Evolutionary conservation across 2,329 filamentous ascomycete genomes (phyloP).

Genomic region (Trichoderma sp.): DNA sequence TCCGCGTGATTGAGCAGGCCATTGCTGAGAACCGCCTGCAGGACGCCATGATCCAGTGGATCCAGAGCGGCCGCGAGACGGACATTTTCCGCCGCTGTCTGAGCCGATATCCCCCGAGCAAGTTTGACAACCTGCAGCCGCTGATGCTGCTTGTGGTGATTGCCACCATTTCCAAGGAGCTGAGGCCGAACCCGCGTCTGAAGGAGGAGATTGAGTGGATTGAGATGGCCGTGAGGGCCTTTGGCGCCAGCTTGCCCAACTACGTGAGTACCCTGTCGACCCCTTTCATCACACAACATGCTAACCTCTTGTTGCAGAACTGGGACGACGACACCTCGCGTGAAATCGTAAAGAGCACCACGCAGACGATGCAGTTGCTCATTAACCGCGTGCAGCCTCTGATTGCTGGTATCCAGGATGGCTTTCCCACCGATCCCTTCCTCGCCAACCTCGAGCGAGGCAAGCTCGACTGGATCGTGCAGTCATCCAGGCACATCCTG

Average conservation of each 20-base stretch:
- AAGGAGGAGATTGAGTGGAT: conserved; percentile 62
- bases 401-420: conserved; percentile 41
- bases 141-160: conserved; percentile 66
- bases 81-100: conserved; percentile 60
- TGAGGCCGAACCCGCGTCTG: conserved; percentile 55
- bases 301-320: conserved; percentile 36
- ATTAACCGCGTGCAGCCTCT: conserved; percentile 43
- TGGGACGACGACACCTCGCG: conserved; percentile 44
- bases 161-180: conserved; percentile 62
- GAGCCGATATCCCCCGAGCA: conserved; percentile 43
- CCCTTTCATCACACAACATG: background rate
- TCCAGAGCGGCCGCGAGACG: conserved; percentile 64
- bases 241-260: conserved; percentile 51
- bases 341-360: conserved; percentile 45
- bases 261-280: conserved; percentile 50
- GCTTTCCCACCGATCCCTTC: conserved; percentile 46
- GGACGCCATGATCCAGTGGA: conserved; percentile 66
- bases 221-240: conserved; percentile 59
- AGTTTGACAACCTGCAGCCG: conserved; percentile 59
- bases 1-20: conserved; percentile 62
- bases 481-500: conserved; percentile 43
- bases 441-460: conserved; percentile 43
- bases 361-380: conserved; percentile 46
- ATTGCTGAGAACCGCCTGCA: conserved; percentile 65
- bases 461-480: conserved; percentile 47